These are phyloP conservation scores for Knufia petricola DNA, from an alignment of 2,329 filamentous ascomycete genomes.

Conservation along the genomic window DNA sequence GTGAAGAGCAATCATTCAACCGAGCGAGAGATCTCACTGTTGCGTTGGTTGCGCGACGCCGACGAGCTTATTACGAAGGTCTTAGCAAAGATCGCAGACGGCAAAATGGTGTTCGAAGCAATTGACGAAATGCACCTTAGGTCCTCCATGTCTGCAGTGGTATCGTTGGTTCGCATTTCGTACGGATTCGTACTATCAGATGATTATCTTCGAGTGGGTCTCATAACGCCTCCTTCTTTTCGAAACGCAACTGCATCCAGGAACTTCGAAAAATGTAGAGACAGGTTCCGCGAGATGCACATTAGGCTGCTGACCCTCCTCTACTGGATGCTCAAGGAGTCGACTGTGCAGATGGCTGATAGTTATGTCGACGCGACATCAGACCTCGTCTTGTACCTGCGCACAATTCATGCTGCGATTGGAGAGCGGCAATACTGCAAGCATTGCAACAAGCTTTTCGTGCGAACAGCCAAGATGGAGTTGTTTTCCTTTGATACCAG, in stretches of 20 bases:
- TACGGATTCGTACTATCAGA: constrained; percentile 75
- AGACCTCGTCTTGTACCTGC: constrained; percentile 68
- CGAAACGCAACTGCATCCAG: constrained; percentile 38
- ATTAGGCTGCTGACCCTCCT: constrained; percentile 80
- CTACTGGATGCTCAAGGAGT: constrained; percentile 70
- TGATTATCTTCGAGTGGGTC: constrained; percentile 72
- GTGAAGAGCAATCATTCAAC: constrained; percentile 45
- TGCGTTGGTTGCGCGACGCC: constrained; percentile 68
- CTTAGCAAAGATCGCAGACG: constrained; percentile 58
- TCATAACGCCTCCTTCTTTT: constrained; percentile 52
- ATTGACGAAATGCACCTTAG: constrained; percentile 70
- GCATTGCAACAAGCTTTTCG: constrained; percentile 72
- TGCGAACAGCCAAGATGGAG: constrained; percentile 82
- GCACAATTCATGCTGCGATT: constrained; percentile 71
- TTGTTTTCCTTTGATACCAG: constrained; percentile 65
- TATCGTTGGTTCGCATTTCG: constrained; percentile 61
- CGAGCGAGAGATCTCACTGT: constrained; percentile 58
- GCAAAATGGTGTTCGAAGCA: constrained; percentile 66
- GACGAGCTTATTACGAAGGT: constrained; percentile 67
- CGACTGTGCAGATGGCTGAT: constrained; percentile 55
- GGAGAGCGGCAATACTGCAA: constrained; percentile 81
- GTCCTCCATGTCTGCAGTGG: constrained; percentile 61
- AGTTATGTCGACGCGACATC: constrained; percentile 58
- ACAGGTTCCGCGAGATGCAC: constrained; percentile 75
- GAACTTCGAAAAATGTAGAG: constrained; percentile 43